Percentiles rank a stretch among this genome's conserved stretches.
These are phyloP conservation scores for Suillus subalutaceus DNA, from an alignment of 768 basidiomycete species.

Conservation along the genomic window DNA sequence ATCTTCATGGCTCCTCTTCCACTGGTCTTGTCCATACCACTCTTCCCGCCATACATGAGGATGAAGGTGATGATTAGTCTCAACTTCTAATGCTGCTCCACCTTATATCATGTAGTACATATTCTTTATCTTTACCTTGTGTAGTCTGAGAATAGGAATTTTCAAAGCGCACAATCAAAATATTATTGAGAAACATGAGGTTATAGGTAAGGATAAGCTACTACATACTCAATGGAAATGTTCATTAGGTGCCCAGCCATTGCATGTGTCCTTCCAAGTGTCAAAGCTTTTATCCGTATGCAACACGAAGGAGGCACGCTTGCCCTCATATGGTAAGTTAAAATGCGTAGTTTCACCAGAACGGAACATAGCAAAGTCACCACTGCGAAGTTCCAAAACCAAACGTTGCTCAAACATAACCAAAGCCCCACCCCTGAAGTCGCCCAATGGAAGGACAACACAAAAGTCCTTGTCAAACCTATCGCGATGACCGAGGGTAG, in stretches of 20 bases:
- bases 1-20: no score
- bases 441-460: neutral
- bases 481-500: conserved; percentile 11
- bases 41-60: conserved; percentile 15
- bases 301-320: conserved; percentile 13
- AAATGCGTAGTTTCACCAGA: conserved; percentile 10
- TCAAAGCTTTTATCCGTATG: conserved; percentile 12
- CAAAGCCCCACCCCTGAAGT: conserved; percentile 11
- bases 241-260: conserved; percentile 4
- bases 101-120: no score
- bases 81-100: no score
- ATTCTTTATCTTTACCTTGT: no score
- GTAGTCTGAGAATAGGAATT: no score
- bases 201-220: no score
- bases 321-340: conserved; percentile 10
- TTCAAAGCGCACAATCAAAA: no score
- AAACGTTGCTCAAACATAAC: conserved; percentile 11
- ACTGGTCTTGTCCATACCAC: conserved; percentile 16
- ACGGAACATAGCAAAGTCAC: conserved; percentile 12
- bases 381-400: conserved; percentile 5
- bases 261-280: conserved; percentile 4
- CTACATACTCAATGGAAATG: neutral
- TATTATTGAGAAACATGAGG: no score
- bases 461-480: conserved; percentile 5
- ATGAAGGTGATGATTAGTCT: no score